Conservation (phyloP, 805 yeast species). For the Kazachstania martiniae region DNA sequence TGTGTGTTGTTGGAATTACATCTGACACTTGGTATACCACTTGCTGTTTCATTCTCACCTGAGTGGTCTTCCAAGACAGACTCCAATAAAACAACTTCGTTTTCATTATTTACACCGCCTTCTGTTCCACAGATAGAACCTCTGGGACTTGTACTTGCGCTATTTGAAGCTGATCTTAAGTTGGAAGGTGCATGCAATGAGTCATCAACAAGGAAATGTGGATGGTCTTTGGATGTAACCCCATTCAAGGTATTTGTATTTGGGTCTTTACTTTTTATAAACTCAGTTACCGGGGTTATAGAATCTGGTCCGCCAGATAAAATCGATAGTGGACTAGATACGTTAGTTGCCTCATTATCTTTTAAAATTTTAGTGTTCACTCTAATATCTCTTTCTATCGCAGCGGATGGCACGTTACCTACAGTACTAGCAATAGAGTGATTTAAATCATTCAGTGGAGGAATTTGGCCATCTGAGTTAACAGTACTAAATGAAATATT, state of each 20-base stretch:
- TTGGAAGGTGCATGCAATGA: conserved; percentile 14
- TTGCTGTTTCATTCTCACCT: not conserved
- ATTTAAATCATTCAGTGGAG: too few relatives aligned
- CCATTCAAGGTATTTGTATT: not conserved
- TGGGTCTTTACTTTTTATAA: not conserved
- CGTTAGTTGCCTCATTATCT: conserved; percentile 3
- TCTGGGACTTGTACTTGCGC: too few relatives aligned
- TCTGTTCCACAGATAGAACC: not conserved
- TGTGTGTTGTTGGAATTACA: not conserved
- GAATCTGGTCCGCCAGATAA: conserved; percentile 1
- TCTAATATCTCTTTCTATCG: conserved; percentile 8
- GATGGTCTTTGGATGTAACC: conserved; percentile 37
- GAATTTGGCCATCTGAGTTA: not conserved
- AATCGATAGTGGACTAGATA: conserved; percentile 9
- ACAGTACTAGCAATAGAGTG: not conserved
- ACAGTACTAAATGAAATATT: not conserved
- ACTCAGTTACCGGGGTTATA: not conserved
- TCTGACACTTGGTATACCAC: not conserved
- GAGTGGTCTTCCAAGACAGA: conserved; percentile 8
- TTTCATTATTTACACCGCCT: not conserved
- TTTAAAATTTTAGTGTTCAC: conserved; percentile 24
- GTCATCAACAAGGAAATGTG: conserved; percentile 47
- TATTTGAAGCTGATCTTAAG: conserved; percentile 14
- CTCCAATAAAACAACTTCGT: conserved; percentile 3
- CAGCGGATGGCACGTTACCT: not conserved